These are phyloP conservation scores for Magnusiomyces fungicola DNA, from an alignment of 1,139 yeast species.

Conservation along the genomic window DNA sequence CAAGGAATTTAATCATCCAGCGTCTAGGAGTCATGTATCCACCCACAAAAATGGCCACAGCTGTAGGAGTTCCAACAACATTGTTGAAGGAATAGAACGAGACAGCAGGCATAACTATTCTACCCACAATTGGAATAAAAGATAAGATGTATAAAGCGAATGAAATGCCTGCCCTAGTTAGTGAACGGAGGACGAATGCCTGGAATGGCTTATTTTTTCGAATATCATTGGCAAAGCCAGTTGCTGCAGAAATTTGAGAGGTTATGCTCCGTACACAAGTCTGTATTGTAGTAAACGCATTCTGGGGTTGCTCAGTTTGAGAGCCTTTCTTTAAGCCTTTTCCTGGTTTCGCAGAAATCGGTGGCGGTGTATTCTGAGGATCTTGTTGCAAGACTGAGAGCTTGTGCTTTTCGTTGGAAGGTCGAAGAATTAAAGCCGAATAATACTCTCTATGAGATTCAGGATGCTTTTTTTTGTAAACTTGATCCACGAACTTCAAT, in stretches of 20 bases:
- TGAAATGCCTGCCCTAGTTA: conserved; percentile 24
- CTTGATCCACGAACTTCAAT: conserved; percentile 38
- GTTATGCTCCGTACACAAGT: not conserved
- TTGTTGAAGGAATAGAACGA: conserved; percentile 42
- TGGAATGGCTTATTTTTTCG: conserved; percentile 12
- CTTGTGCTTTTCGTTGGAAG: conserved; percentile 7
- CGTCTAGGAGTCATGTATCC: conserved; percentile 35
- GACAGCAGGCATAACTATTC: conserved; percentile 37
- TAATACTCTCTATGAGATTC: conserved; percentile 26
- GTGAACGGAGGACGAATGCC: conserved; percentile 22
- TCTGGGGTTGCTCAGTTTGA: not conserved
- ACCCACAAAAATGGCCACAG: conserved; percentile 35
- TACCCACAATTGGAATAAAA: conserved; percentile 37
- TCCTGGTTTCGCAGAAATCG: not conserved
- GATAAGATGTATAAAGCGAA: conserved; percentile 28
- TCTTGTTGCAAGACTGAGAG: not conserved
- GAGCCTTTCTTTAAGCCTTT: not conserved
- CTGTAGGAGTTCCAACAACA: conserved; percentile 43
- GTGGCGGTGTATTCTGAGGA: not conserved
- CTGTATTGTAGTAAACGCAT: not conserved
- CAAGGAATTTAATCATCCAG: conserved; percentile 35
- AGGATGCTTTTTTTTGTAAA: conserved; percentile 36
- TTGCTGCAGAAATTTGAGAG: not conserved
- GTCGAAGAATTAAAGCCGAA: conserved; percentile 17
- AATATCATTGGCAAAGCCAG: conserved; percentile 3